phyloP scores from a whole-genome alignment of 176 grass and related monocot genomes.

The Carex myosuroides region DNA sequence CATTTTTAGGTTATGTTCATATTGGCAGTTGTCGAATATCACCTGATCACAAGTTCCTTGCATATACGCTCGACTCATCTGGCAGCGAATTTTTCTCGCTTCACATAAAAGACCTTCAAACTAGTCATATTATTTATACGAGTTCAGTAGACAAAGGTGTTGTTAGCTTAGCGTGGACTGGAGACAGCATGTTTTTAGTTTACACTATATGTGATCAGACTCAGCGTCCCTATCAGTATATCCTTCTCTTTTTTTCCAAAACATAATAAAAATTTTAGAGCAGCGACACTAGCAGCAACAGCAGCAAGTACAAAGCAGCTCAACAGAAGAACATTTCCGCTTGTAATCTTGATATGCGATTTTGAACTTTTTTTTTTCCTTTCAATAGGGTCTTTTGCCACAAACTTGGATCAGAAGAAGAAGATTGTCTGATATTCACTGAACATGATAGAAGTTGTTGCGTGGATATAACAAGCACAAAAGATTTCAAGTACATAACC shows the following conservation, averaged over 20 bases:
- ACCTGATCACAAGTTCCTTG: conserved; percentile 83
- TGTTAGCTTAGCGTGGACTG: conserved; percentile 85
- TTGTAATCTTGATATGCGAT: neutral
- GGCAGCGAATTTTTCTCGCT: conserved; percentile 82
- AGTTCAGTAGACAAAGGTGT: conserved; percentile 45
- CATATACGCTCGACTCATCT: conserved; percentile 82
- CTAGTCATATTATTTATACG: conserved; percentile 38
- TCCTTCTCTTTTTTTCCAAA: conserved; percentile 4
- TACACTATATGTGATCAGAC: conserved; percentile 75
- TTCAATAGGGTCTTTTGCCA: conserved; percentile 67
- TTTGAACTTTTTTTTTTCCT: neutral
- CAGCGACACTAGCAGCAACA: neutral
- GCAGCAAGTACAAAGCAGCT: neutral
- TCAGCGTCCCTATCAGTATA: conserved; percentile 77
- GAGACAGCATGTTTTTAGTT: conserved; percentile 48
- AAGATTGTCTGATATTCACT: conserved; percentile 44
- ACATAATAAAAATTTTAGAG: neutral
- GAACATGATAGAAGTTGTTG: conserved; percentile 74
- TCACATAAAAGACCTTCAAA: conserved; percentile 67
- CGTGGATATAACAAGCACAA: conserved; percentile 85
- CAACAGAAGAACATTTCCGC: neutral
- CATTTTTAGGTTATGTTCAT: conserved; percentile 76
- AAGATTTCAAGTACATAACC: conserved; percentile 90
- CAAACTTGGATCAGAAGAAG: conserved; percentile 46
- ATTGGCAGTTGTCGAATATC: conserved; percentile 80